Base-by-base conservation (phyloP, 169 alveolate species). In the Babesia divergens region DNA sequence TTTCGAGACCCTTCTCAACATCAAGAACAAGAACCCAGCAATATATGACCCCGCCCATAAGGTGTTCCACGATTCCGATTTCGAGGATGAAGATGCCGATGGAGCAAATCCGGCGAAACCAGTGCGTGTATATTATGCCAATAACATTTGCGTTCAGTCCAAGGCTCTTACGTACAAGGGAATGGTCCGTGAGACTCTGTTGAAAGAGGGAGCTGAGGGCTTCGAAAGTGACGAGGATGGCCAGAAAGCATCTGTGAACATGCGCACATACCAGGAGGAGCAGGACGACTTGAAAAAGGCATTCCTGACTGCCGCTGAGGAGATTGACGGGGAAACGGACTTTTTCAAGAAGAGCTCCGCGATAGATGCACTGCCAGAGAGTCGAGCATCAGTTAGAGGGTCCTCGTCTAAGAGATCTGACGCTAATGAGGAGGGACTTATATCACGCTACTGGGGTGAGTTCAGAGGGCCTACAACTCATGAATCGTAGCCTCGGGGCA, bases 21-120 rank as follows among this genome's bases (percentile, higher is more conserved):
- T 91, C 37, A 90, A 86, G 58, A 64, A 67, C 65, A 86, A 75
- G 67, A 91, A 91, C 53, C 94, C 95, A 13, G 67, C 51, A 24
- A 84, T 91, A 8, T 91, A 91, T 52, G 90, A 86, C 65, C 31
- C 76, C 7, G 55, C 74, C 1, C 82, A 76, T 34, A 53, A 38
- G 31, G 79, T 88, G 56, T 91, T 91, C 56, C 34, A 32, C 44
- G 92, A 87, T 37, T 71, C 82, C 0, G 92, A 87, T 40, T 87
- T 87, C 52, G 82, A 75, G n/a, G 67, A n/a, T 11, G 83, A 47
- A 3, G 84, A 68, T 2, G 64, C 42, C n/a, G 53, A 32, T 7
- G 55, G 7, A 1, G 32, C 3, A 9, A 47, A 20, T 26, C 24
- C 35, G 22, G 14, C n/a, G 35, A 22, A 11, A 49, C 0, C 26